Conservation (phyloP, 805 yeast genomes). For the Candida vartiovaarae region DNA sequence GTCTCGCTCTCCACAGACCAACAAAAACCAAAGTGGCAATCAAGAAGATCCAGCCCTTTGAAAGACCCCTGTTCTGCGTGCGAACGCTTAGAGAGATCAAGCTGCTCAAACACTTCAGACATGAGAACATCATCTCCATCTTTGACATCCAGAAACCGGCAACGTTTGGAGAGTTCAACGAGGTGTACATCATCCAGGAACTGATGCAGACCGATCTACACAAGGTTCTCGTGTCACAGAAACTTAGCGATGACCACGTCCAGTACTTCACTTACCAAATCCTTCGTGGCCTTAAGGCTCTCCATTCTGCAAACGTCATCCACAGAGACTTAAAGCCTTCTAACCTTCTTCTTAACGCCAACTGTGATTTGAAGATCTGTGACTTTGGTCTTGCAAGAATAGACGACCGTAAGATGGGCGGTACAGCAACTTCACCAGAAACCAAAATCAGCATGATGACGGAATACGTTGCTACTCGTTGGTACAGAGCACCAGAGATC, state of each 20-base stretch:
- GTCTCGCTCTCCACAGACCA: slow-evolving; percentile 57
- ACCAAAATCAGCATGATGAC: slow-evolving; percentile 52
- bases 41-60: slow-evolving; percentile 69
- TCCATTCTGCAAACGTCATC: slow-evolving; percentile 67
- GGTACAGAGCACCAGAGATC: slow-evolving; percentile 83
- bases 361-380: slow-evolving; percentile 71
- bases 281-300: slow-evolving; percentile 58
- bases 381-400: slow-evolving; percentile 62
- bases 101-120: slow-evolving; percentile 57
- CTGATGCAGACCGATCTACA: slow-evolving; percentile 72
- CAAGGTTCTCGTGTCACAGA: slow-evolving; percentile 49
- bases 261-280: slow-evolving; percentile 68
- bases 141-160: slow-evolving; percentile 61
- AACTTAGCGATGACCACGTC: slow-evolving; percentile 56
- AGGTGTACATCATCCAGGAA: slow-evolving; percentile 72
- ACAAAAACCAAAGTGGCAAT: slow-evolving; percentile 64
- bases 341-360: slow-evolving; percentile 56
- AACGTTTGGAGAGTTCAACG: slow-evolving; percentile 52
- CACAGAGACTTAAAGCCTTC: slow-evolving; percentile 78
- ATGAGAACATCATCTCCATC: slow-evolving; percentile 65
- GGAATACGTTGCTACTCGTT: slow-evolving; percentile 78
- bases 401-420: slow-evolving; percentile 2
- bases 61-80: slow-evolving; percentile 55
- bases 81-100: slow-evolving; percentile 68
- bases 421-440: slow-evolving; percentile 45